phyloP scores from a whole-genome alignment of 352 stramenopile species.

The Phytophthora syringae region DNA sequence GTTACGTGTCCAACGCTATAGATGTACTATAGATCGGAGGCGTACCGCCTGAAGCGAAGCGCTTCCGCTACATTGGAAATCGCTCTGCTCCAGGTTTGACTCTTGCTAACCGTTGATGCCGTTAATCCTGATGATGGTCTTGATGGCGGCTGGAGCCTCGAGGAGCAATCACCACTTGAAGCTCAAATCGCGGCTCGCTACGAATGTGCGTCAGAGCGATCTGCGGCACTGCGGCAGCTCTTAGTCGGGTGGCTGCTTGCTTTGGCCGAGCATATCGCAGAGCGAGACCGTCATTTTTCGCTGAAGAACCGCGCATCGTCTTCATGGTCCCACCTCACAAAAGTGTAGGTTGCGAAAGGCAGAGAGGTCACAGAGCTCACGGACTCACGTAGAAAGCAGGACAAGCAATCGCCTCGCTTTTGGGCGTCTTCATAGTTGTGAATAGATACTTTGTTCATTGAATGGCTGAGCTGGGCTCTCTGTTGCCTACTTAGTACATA shows the following conservation, averaged over 20 bases:
- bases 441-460: background rate
- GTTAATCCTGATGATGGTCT: background rate
- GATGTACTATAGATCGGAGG: too few species aligned
- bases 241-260: too few species aligned
- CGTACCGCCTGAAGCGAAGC: too few species aligned
- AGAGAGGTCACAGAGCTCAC: too few species aligned
- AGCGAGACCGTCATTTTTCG: background rate
- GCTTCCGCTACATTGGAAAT: too few species aligned
- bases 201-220: too few species aligned
- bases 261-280: background rate
- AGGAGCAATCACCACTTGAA: background rate
- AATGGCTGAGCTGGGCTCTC: too few species aligned
- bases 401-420: too few species aligned
- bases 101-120: background rate
- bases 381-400: too few species aligned
- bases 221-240: background rate
- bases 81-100: background rate
- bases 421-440: too few species aligned
- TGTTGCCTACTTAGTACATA: conserved; percentile 21
- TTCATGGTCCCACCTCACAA: background rate
- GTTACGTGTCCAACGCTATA: too few species aligned
- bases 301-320: background rate
- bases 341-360: background rate
- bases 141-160: background rate
- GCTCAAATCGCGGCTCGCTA: background rate